Percentiles rank a stretch among this genome's conserved stretches.
Evolutionary conservation across 2,329 filamentous ascomycete genomes (phyloP).

Genomic region (Aspergillus sergii): DNA sequence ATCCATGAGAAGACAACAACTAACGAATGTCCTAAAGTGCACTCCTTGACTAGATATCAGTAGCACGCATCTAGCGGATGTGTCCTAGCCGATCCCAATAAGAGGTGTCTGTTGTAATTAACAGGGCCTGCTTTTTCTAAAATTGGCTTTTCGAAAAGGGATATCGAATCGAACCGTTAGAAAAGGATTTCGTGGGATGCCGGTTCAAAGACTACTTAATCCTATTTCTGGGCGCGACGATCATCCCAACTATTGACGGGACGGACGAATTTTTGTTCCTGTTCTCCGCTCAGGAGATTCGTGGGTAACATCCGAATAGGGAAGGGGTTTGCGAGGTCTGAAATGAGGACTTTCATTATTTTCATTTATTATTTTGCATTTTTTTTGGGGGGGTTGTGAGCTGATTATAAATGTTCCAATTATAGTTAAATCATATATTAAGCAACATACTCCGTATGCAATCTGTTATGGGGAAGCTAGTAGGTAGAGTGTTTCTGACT

Average conservation of each 20-base stretch:
- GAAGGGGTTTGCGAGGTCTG: neutral
- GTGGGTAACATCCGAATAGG: neutral
- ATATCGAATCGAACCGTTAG: too few species aligned
- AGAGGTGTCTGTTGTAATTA: neutral
- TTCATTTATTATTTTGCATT: neutral
- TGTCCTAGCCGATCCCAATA: slow-evolving; percentile 6
- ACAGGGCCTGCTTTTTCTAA: neutral
- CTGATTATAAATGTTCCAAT: neutral
- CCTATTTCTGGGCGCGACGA: neutral
- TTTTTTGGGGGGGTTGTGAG: neutral
- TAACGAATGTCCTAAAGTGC: neutral
- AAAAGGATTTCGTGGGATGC: neutral
- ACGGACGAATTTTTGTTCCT: neutral
- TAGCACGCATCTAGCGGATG: neutral
- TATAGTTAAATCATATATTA: neutral
- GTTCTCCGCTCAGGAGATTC: neutral
- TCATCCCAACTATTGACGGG: neutral
- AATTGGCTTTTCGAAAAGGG: neutral
- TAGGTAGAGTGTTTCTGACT: neutral
- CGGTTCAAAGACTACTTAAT: neutral
- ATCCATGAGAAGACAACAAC: neutral
- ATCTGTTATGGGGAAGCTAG: neutral
- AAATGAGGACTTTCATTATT: neutral
- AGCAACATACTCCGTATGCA: neutral
- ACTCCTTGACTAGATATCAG: too few species aligned